Percentiles rank a stretch among this genome's conserved stretches.
Evolutionary conservation across 768 basidiomycete species (phyloP).

Genomic region (Ephemerocybe angulata): DNA sequence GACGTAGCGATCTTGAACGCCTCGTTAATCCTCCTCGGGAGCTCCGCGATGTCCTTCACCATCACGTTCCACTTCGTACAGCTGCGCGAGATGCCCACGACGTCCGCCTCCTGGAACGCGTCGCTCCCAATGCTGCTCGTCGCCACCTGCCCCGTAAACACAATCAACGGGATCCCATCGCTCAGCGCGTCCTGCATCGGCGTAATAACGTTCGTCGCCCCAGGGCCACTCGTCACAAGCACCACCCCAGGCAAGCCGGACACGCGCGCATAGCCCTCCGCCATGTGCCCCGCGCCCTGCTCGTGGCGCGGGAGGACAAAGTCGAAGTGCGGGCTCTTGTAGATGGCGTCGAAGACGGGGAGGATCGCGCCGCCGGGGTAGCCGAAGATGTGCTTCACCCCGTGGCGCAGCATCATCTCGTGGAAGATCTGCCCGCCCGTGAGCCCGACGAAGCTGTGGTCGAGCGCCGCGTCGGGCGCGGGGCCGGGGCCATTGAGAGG

Average conservation of each 20-base stretch:
- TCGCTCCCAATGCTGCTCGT: conserved; percentile 99
- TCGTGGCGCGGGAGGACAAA: conserved; percentile 96
- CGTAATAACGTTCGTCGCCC: conserved; percentile 96
- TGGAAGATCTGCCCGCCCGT: conserved; percentile 98
- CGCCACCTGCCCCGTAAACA: conserved; percentile 97
- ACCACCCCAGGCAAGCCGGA: conserved; percentile 97
- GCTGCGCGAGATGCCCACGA: conserved; percentile 91
- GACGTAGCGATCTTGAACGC: conserved; percentile 99
- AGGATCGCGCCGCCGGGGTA: conserved; percentile 98
- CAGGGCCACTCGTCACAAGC: conserved; percentile 96
- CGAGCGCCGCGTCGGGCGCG: conserved; percentile 50
- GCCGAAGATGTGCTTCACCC: conserved; percentile 94
- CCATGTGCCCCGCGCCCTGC: conserved; percentile 99
- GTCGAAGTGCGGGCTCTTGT: conserved; percentile 91
- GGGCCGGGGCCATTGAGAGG: conserved; percentile 31
- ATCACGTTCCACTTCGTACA: conserved; percentile 99
- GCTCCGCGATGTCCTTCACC: conserved; percentile 95
- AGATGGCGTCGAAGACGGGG: conserved; percentile 99
- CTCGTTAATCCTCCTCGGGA: conserved; percentile 95
- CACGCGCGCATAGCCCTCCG: conserved; percentile 96
- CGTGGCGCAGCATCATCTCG: conserved; percentile 98
- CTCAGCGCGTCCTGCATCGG: conserved; percentile 97
- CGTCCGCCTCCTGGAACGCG: conserved; percentile 97
- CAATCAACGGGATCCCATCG: conserved; percentile 91
- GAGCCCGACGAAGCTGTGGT: conserved; percentile 87